Conservation (phyloP, 331 rosid species). For the Rhamnella rubrinervis region DNA sequence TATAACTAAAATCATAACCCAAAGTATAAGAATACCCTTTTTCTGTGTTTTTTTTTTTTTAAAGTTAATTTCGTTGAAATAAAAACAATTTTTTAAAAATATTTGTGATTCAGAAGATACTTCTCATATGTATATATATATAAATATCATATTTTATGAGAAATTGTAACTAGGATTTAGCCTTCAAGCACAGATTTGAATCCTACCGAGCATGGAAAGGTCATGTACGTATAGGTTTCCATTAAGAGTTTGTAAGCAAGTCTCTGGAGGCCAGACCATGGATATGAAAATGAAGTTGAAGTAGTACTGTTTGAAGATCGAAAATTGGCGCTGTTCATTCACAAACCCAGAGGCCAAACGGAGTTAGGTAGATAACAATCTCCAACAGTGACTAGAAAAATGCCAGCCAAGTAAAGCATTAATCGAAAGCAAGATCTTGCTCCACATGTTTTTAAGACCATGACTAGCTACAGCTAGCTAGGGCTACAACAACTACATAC, state of each 20-base stretch:
- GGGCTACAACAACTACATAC: too few species aligned
- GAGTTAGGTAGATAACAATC: constrained; percentile 27
- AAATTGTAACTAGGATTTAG: constrained; percentile 37
- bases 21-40: background rate
- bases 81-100: background rate
- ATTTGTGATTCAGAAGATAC: constrained; percentile 15
- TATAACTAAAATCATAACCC: background rate
- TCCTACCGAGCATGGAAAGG: too few species aligned
- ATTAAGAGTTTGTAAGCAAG: too few species aligned
- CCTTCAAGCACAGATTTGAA: background rate
- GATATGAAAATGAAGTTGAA: too few species aligned
- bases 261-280: too few species aligned
- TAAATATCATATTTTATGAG: constrained; percentile 46
- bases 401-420: constrained; percentile 23
- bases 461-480: constrained; percentile 36
- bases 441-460: constrained; percentile 22
- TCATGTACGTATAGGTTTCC: too few species aligned
- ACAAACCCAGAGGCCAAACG: constrained; percentile 20
- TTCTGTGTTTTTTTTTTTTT: background rate
- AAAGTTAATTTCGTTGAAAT: background rate
- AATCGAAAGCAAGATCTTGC: background rate
- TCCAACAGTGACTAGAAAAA: constrained; percentile 23
- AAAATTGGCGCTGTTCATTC: constrained; percentile 15
- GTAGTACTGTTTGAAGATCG: background rate
- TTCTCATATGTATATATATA: too few species aligned